phyloP scores from a whole-genome alignment of 208 protist species.

The Angomonas desouzai region DNA sequence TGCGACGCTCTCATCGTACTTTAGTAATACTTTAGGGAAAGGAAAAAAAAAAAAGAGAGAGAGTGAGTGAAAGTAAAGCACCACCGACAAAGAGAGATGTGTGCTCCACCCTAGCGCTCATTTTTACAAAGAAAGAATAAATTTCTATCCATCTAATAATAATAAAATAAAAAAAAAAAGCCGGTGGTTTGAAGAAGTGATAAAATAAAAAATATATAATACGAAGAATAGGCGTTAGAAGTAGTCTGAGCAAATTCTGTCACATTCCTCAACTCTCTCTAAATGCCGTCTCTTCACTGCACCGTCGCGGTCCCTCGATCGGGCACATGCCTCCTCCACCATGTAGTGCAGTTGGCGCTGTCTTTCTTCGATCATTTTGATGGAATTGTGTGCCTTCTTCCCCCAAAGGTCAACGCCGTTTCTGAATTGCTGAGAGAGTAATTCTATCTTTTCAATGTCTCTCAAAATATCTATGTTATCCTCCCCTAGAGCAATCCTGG shows the following conservation, averaged over 20 bases:
- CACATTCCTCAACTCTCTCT: slow-evolving; percentile 3
- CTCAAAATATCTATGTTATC: slow-evolving; percentile 54
- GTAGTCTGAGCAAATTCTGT: not conserved
- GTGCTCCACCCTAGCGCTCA: too few species aligned
- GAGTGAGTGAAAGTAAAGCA: too few species aligned
- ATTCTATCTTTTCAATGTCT: slow-evolving; percentile 57
- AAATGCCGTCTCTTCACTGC: slow-evolving; percentile 46
- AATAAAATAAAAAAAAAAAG: too few species aligned
- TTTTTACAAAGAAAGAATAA: too few species aligned
- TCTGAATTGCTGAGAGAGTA: slow-evolving; percentile 63
- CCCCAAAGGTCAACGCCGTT: slow-evolving; percentile 76
- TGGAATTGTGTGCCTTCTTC: slow-evolving; percentile 60
- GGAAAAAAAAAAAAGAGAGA: not conserved
- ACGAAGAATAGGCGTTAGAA: not conserved
- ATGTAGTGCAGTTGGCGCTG: slow-evolving; percentile 57
- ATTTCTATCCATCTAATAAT: too few species aligned
- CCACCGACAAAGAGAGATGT: too few species aligned
- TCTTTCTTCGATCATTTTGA: slow-evolving; percentile 71
- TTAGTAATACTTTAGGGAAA: not conserved
- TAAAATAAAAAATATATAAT: slow-evolving; percentile 1
- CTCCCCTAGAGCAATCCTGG: slow-evolving; percentile 35
- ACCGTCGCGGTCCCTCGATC: slow-evolving; percentile 30
- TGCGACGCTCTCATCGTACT: not conserved
- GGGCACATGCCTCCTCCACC: slow-evolving; percentile 60
- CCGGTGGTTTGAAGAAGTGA: too few species aligned